Evolutionary conservation across 1,139 yeast species (phyloP), one percentile per base, ranked within the genome.

Genomic region (Sugiyamaella pinicola): DNA sequence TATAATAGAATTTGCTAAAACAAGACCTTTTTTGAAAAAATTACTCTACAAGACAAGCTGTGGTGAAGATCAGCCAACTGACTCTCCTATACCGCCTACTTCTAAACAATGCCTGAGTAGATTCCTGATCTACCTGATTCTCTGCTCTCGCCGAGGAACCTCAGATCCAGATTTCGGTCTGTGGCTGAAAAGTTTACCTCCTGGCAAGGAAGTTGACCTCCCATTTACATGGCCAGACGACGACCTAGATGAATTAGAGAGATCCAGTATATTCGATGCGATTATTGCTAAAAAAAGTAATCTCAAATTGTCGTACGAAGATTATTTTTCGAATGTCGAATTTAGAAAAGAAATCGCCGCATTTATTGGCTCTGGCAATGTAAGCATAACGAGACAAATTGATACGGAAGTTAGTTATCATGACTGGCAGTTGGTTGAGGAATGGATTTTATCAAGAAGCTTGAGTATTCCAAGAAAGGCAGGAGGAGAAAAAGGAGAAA

Each of bases 361-460:
- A 21, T 61, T 52, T 52, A 62, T 64, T 28, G 45, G 34, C 13
- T 29, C 58, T 4, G 64, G 64, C 4, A 45, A 54, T 7, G 44
- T 45, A 1, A 34, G 22, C 6, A 31, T 51, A 19, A 40, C 41
- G 9, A 13, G 45, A 15, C 57, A 44, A 4, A 44, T 53, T 5
- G 58, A 58, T 41, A 22, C 42, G 1, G 63, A 60, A 31, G 49
- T 61, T 24, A 51, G 61, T 10, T 55, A 51, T 29, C 44, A 51
- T 21, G 52, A 46, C 41, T 53, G 35, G 41, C 54, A 48, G 33
- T 39, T 44, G 50, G 55, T 33, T 43, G 57, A 34, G 47, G 65
- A 66, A 40, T 69, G 73, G 72, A 63, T 69, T 13, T 60, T 68
- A 2, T 68, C 73, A 9, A 58, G 74, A 22, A 53, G 63, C 6